Evolutionary conservation across 1,284 basidiomycete species (phyloP).

Genomic region (Caloboletus firmus): DNA sequence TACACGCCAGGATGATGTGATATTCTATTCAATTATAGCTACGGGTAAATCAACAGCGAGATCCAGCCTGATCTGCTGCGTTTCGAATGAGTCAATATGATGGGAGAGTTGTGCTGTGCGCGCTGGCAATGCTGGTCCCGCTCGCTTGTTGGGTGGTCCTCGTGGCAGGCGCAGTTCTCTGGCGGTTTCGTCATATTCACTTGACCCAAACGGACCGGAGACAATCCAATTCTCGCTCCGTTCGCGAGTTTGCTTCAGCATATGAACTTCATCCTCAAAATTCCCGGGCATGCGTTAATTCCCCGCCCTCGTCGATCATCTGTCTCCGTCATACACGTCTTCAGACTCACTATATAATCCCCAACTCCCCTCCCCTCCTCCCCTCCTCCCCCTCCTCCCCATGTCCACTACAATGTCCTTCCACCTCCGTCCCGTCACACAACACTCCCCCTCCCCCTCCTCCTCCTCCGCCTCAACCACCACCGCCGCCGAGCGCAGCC

Average conservation of each 20-base stretch:
- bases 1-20: constrained; percentile 15
- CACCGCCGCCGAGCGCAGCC: constrained; percentile 28
- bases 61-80: constrained; percentile 25
- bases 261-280: constrained; percentile 10
- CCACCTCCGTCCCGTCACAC: constrained; percentile 48
- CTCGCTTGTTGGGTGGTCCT: constrained; percentile 25
- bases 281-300: constrained; percentile 8
- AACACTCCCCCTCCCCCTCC: constrained; percentile 29
- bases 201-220: constrained; percentile 22
- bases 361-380: not conserved
- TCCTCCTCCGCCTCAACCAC: constrained; percentile 29
- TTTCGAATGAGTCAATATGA: constrained; percentile 27
- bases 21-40: constrained; percentile 26
- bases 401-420: constrained; percentile 40
- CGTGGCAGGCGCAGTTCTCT: constrained; percentile 25
- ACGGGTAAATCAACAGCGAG: constrained; percentile 32
- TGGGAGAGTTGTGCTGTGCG: constrained; percentile 8
- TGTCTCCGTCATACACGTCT: constrained; percentile 21
- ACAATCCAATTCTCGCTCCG: constrained; percentile 16
- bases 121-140: constrained; percentile 19
- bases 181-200: constrained; percentile 20
- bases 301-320: constrained; percentile 25
- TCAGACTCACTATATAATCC: constrained; percentile 24
- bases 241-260: constrained; percentile 10
- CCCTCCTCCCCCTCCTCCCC: not conserved